phyloP scores from a whole-genome alignment of 1,284 basidiomycete genomes.

The Ustilago curta region DNA sequence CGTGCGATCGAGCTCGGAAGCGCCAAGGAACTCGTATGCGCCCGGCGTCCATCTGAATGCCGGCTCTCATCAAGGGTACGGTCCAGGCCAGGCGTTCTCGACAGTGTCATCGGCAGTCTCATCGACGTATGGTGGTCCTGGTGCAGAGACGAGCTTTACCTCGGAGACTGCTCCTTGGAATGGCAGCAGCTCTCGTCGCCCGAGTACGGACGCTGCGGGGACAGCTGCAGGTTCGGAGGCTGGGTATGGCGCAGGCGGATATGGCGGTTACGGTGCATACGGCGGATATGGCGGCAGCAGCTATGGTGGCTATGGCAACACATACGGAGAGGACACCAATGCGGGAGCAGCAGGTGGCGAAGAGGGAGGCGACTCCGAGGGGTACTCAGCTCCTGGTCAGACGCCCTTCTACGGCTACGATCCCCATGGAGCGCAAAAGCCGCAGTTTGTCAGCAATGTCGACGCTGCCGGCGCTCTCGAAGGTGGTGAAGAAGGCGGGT shows the following conservation, averaged over 20 bases:
- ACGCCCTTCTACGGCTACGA: constrained; percentile 61
- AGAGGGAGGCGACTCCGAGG: constrained; percentile 23
- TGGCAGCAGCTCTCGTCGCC: constrained; percentile 27
- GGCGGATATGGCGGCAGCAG: constrained; percentile 34
- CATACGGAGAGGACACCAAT: constrained; percentile 23
- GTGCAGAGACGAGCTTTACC: constrained; percentile 40
- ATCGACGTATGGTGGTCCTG: constrained; percentile 33
- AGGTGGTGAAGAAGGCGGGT: constrained; percentile 70
- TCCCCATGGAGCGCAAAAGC: constrained; percentile 55
- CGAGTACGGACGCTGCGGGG: constrained; percentile 22
- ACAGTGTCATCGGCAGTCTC: constrained; percentile 33
- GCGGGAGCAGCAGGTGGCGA: constrained; percentile 19
- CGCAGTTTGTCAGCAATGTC: constrained; percentile 67
- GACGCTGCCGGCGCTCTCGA: constrained; percentile 38
- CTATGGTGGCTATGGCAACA: constrained; percentile 29
- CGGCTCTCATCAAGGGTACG: constrained; percentile 15
- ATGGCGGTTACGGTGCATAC: constrained; percentile 31
- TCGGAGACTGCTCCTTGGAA: constrained; percentile 37
- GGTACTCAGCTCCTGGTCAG: constrained; percentile 22
- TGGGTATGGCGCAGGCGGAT: constrained; percentile 24
- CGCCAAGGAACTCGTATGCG: constrained; percentile 17
- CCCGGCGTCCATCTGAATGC: constrained; percentile 18
- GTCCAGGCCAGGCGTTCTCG: constrained; percentile 19
- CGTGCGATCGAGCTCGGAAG: constrained; percentile 32
- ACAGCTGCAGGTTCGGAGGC: constrained; percentile 21